phyloP scores from a whole-genome alignment of 805 yeast species.

The Metschnikowia colocasiae region DNA sequence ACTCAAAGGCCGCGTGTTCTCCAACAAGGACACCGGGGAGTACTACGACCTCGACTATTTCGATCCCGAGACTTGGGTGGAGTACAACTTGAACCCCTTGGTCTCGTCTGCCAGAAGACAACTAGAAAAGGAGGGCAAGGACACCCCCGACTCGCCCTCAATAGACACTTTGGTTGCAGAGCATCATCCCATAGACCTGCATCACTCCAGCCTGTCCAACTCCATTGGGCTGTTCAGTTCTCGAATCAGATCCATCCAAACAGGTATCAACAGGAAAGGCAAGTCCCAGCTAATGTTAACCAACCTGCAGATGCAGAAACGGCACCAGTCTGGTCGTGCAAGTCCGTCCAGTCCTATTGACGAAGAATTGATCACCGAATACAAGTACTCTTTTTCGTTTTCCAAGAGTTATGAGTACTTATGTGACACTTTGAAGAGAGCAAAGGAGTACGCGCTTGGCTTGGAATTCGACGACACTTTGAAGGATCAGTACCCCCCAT shows the following conservation, averaged over 20 bases:
- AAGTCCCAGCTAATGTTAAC: conserved; percentile 14
- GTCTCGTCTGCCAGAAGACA: conserved; percentile 43
- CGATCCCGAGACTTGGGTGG: conserved; percentile 76
- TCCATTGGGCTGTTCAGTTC: conserved; percentile 20
- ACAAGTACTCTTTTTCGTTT: conserved; percentile 31
- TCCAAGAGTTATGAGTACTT: conserved; percentile 66
- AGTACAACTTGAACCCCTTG: conserved; percentile 70
- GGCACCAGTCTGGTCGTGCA: conserved; percentile 20
- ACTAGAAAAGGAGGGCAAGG: conserved; percentile 7
- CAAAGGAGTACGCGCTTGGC: conserved; percentile 55
- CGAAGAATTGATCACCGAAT: conserved; percentile 10
- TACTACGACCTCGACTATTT: conserved; percentile 68
- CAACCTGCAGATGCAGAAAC: conserved; percentile 26
- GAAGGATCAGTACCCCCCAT: conserved; percentile 63
- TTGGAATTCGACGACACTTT: conserved; percentile 51
- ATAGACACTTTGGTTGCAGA: conserved; percentile 13
- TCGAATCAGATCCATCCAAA: conserved; percentile 16
- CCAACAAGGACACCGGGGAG: conserved; percentile 56
- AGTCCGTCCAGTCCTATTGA: conserved; percentile 12
- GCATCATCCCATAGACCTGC: conserved; percentile 3
- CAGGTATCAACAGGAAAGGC: conserved; percentile 14
- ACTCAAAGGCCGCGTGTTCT: conserved; percentile 66
- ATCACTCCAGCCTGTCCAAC: conserved; percentile 1
- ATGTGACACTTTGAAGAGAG: conserved; percentile 52
- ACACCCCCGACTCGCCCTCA: conserved; percentile 4